Base-by-base conservation (phyloP, 805 yeast species). In the Kodamaea leandrae region DNA sequence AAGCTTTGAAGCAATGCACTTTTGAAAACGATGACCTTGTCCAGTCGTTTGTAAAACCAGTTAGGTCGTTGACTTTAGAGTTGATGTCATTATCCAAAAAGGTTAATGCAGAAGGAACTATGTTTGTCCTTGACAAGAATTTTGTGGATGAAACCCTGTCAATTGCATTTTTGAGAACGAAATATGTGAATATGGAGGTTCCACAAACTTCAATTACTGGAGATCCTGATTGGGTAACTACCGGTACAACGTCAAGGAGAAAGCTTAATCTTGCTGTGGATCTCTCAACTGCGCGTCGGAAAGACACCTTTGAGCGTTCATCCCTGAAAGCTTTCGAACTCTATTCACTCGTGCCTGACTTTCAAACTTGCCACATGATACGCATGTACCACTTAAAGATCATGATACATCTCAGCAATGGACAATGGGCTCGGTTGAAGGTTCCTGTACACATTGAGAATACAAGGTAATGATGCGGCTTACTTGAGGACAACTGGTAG, bases 311-410 rank as follows among this genome's bases (percentile, higher is more conserved):
- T 13, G 27, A 27, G 24, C 16, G n/a, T 7, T 16, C 20, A 4
- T 15, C n/a, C n/a, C 12, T 15, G 39, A 27, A 23, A 13, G 26
- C 40, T 14, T 39, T 25, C 19, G 42, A 39, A 16, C 13, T 20
- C 15, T 26, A 20, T 17, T 18, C 21, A 9, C 24, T 39, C 23
- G 26, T 33, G 10, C 42, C 42, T 9, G 32, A 26, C 23, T 39
- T 32, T 27, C 42, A 39, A 16, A 32, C 20, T 12, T 39, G 42
- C 15, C 25, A 39, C 19, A 13, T 26, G 14, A 15, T 24, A 13
- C 29, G 42, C 2, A 15, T 39, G 33, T 39, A 39, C 34, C 33
- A 39, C 17, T 10, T 39, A 7, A 32, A 27, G 16, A 10, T 39
- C 12, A 28, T 37, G 4, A 29, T 37, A 4, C 25, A 19, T 3